These are phyloP conservation scores for Fomitiporia mediterranea DNA, from an alignment of 1,284 basidiomycete species.

Conservation along the genomic window DNA sequence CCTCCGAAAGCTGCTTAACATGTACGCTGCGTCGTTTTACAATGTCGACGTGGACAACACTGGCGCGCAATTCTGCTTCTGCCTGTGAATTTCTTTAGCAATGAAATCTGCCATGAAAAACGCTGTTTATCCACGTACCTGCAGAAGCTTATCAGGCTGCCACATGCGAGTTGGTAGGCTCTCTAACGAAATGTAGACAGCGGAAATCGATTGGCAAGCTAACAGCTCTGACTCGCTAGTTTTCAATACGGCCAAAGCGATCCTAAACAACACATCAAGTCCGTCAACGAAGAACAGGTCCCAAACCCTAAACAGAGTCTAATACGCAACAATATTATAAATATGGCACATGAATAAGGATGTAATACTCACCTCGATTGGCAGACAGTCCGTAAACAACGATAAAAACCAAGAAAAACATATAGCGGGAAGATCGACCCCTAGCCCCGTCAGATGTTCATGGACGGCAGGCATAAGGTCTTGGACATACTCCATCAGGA, in stretches of 20 bases:
- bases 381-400: constrained; percentile 93
- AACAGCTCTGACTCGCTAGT: constrained; percentile 81
- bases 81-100: constrained; percentile 36
- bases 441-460: constrained; percentile 71
- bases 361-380: constrained; percentile 76
- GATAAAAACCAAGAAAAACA: constrained; percentile 99
- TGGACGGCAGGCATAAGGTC: constrained; percentile 75
- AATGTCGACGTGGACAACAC: constrained; percentile 66
- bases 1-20: constrained; percentile 27
- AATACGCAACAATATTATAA: constrained; percentile 3
- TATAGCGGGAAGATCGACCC: constrained; percentile 88
- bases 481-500: constrained; percentile 83
- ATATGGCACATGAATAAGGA: background rate
- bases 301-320: constrained; percentile 90
- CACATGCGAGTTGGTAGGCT: constrained; percentile 88
- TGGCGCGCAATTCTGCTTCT: constrained; percentile 65
- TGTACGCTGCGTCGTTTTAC: constrained; percentile 60
- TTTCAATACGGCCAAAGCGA: constrained; percentile 84
- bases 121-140: constrained; percentile 51
- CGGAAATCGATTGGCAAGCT: constrained; percentile 75
- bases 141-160: constrained; percentile 85
- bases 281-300: constrained; percentile 96
- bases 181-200: constrained; percentile 83
- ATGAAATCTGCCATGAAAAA: background rate
- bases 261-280: constrained; percentile 86